phyloP scores from a whole-genome alignment of 169 alveolate genomes.

The Babesia microti region DNA sequence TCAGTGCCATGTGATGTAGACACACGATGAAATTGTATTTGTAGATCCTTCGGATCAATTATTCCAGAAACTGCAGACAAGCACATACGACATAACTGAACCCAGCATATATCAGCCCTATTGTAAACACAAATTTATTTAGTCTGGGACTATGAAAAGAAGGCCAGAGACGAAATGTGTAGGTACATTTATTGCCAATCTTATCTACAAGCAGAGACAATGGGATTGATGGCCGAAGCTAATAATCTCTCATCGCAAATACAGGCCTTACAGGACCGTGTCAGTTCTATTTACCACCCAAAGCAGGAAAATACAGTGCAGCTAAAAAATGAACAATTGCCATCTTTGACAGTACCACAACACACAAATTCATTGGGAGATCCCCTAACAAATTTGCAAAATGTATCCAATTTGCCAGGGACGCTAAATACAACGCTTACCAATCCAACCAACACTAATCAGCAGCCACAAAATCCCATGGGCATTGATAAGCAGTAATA shows the following conservation, averaged over 20 bases:
- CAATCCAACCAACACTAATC: too few relatives aligned
- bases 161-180: constrained; percentile 43
- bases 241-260: constrained; percentile 33
- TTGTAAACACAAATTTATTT: constrained; percentile 19
- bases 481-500: too few relatives aligned
- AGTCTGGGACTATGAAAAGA: constrained; percentile 38
- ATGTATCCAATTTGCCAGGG: too few relatives aligned
- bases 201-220: constrained; percentile 35
- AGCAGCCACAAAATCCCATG: too few relatives aligned
- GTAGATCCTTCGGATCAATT: constrained; percentile 55
- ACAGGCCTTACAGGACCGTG: too few relatives aligned
- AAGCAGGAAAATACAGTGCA: too few relatives aligned
- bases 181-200: constrained; percentile 47
- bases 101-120: constrained; percentile 57
- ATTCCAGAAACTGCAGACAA: constrained; percentile 40
- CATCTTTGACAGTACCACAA: too few relatives aligned
- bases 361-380: too few relatives aligned
- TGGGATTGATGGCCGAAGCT: constrained; percentile 45
- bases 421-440: too few relatives aligned
- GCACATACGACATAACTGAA: constrained; percentile 42
- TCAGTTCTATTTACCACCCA: too few relatives aligned
- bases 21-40: constrained; percentile 58
- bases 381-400: too few relatives aligned
- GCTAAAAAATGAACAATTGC: too few relatives aligned
- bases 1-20: constrained; percentile 6